Conservation (phyloP, 2,329 filamentous ascomycete genomes). For the Thyridium curvatum region DNA sequence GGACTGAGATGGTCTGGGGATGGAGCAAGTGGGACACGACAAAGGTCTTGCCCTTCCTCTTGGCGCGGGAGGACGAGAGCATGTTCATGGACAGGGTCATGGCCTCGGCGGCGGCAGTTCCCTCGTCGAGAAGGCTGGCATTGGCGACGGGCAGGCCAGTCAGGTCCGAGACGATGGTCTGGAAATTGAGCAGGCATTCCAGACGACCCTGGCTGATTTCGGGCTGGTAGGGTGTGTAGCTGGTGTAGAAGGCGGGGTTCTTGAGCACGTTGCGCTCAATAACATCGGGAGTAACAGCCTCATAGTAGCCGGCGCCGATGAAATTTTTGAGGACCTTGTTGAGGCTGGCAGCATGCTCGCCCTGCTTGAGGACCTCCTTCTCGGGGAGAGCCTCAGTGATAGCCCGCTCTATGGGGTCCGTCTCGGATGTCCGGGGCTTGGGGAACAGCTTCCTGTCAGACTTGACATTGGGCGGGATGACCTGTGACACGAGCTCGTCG, state of each 20-base stretch:
- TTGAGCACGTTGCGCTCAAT: conserved; percentile 91
- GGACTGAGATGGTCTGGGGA: conserved; percentile 77
- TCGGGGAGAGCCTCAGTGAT: conserved; percentile 46
- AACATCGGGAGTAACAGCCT: conserved; percentile 78
- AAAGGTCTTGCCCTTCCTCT: conserved; percentile 70
- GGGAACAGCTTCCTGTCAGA: conserved; percentile 59
- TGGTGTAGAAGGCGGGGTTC: conserved; percentile 95
- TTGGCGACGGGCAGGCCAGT: conserved; percentile 85
- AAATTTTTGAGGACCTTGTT: conserved; percentile 53
- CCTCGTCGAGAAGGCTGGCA: conserved; percentile 84
- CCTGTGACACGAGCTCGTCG: conserved; percentile 79
- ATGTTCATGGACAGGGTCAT: conserved; percentile 88
- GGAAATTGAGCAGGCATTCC: conserved; percentile 90
- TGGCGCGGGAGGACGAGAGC: conserved; percentile 64
- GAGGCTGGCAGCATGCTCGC: conserved; percentile 21
- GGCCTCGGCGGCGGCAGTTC: conserved; percentile 87
- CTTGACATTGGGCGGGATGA: conserved; percentile 74
- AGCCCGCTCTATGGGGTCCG: conserved; percentile 25
- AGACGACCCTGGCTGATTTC: conserved; percentile 94
- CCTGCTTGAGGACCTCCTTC: conserved; percentile 46
- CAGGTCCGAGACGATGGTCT: conserved; percentile 85
- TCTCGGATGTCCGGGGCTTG: conserved; percentile 31
- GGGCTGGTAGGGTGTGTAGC: conserved; percentile 94
- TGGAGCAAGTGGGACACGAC: conserved; percentile 79
- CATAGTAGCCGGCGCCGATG: conserved; percentile 85